These are phyloP conservation scores for Atalantia buxifolia DNA, from an alignment of 345 rosid genomes.

Conservation along the genomic window DNA sequence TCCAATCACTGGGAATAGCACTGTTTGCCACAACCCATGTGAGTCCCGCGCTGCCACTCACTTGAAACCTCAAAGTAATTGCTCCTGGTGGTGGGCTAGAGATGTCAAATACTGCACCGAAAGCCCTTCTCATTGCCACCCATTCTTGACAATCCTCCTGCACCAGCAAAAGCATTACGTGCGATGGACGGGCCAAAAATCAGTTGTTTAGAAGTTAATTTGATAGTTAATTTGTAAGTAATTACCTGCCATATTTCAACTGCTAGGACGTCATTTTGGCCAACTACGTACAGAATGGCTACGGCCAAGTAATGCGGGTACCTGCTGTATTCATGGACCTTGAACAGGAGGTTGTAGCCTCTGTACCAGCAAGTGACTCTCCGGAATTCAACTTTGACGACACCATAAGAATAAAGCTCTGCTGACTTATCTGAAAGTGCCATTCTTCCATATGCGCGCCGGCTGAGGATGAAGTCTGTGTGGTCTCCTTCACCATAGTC, in stretches of 20 bases:
- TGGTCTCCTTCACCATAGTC: constrained; percentile 84
- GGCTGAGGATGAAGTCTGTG: constrained; percentile 83
- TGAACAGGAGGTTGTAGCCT: constrained; percentile 45
- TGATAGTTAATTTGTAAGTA: too few species aligned
- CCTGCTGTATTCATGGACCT: constrained; percentile 69
- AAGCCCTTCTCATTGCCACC: too few species aligned
- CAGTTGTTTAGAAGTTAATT: too few species aligned
- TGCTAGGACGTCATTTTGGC: constrained; percentile 53
- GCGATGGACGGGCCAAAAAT: too few species aligned
- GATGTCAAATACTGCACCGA: too few species aligned
- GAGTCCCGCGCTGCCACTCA: too few species aligned
- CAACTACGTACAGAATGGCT: constrained; percentile 45
- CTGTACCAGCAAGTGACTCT: constrained; percentile 60
- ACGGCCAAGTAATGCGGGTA: constrained; percentile 68
- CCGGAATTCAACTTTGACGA: constrained; percentile 66
- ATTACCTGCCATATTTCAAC: constrained; percentile 66
- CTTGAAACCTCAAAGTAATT: too few species aligned
- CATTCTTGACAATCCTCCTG: too few species aligned
- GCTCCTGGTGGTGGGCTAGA: too few species aligned
- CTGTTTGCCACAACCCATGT: not conserved
- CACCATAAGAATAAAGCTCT: constrained; percentile 64
- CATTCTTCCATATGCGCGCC: constrained; percentile 55
- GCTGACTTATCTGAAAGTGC: constrained; percentile 33
- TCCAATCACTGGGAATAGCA: constrained; percentile 62
- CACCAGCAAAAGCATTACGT: too few species aligned